Evolutionary conservation across 768 basidiomycete genomes (phyloP).

Genomic region (Tephrocybe rancida): DNA sequence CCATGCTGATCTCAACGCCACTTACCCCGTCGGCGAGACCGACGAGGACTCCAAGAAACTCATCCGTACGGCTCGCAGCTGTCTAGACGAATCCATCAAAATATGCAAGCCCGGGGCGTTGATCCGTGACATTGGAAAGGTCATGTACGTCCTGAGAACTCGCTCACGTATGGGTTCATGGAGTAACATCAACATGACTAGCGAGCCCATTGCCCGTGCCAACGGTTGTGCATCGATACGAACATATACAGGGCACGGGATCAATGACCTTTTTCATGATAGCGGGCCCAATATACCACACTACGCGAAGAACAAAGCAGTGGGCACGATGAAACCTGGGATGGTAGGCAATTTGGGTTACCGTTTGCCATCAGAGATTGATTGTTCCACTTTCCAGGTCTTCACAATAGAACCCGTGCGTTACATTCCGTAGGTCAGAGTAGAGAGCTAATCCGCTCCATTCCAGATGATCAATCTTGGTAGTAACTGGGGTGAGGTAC

Average conservation of each 20-base stretch:
- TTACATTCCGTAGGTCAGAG: not conserved
- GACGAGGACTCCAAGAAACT: slow-evolving; percentile 84
- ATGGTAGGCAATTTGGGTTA: slow-evolving; percentile 60
- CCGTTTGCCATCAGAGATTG: not conserved
- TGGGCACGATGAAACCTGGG: slow-evolving; percentile 92
- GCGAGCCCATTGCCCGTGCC: slow-evolving; percentile 83
- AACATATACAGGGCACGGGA: slow-evolving; percentile 90
- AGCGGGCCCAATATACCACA: slow-evolving; percentile 91
- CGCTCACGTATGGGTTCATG: not conserved
- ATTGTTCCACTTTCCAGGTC: slow-evolving; percentile 31
- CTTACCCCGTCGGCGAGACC: slow-evolving; percentile 86
- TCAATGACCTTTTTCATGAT: slow-evolving; percentile 84
- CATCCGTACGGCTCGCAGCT: slow-evolving; percentile 80
- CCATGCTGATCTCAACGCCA: slow-evolving; percentile 92
- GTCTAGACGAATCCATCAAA: slow-evolving; percentile 87
- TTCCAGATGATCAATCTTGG: slow-evolving; percentile 92
- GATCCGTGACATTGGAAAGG: slow-evolving; percentile 86
- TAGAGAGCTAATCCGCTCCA: not conserved
- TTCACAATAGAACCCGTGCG: slow-evolving; percentile 84
- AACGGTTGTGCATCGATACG: slow-evolving; percentile 88
- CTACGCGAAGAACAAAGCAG: slow-evolving; percentile 92
- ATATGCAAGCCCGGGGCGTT: slow-evolving; percentile 92
- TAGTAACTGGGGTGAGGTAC: slow-evolving; percentile 69
- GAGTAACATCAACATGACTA: slow-evolving; percentile 24
- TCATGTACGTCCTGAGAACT: slow-evolving; percentile 60